These are phyloP conservation scores for Blakeslea trispora DNA, from an alignment of 371 early-diverging fungal species.

Conservation along the genomic window DNA sequence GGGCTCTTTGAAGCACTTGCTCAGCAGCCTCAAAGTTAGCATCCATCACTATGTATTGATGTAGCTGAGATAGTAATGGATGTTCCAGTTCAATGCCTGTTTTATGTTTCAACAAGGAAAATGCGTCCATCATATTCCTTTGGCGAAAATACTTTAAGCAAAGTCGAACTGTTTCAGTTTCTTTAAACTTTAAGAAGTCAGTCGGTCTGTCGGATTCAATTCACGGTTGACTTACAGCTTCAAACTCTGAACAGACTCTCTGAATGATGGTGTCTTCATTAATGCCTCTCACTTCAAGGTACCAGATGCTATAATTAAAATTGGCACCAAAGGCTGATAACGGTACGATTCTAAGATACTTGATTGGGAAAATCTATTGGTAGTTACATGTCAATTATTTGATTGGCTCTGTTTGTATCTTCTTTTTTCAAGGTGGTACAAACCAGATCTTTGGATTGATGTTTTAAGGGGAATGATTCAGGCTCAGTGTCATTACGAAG, in stretches of 20 bases:
- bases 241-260: conserved; percentile 60
- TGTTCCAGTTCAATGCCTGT: conserved; percentile 74
- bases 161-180: conserved; percentile 77
- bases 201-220: too few relatives aligned
- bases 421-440: too few relatives aligned
- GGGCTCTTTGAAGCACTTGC: conserved; percentile 62
- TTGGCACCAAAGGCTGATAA: conserved; percentile 89
- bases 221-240: conserved; percentile 58
- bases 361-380: conserved; percentile 72
- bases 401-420: too few relatives aligned
- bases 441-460: conserved; percentile 64
- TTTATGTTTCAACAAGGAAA: conserved; percentile 64
- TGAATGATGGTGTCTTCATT: conserved; percentile 66
- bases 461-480: conserved; percentile 85
- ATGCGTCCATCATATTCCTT: conserved; percentile 71
- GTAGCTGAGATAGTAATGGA: conserved; percentile 74
- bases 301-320: conserved; percentile 98
- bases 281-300: conserved; percentile 84
- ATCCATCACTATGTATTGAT: conserved; percentile 62
- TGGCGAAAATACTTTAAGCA: conserved; percentile 92
- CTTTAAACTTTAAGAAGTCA: conserved; percentile 56
- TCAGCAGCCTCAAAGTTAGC: conserved; percentile 82
- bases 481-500: conserved; percentile 80
- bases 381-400: conserved; percentile 3
- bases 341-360: conserved; percentile 94